Conservation (phyloP, 768 basidiomycete genomes). For the Suillus clintonianus region DNA sequence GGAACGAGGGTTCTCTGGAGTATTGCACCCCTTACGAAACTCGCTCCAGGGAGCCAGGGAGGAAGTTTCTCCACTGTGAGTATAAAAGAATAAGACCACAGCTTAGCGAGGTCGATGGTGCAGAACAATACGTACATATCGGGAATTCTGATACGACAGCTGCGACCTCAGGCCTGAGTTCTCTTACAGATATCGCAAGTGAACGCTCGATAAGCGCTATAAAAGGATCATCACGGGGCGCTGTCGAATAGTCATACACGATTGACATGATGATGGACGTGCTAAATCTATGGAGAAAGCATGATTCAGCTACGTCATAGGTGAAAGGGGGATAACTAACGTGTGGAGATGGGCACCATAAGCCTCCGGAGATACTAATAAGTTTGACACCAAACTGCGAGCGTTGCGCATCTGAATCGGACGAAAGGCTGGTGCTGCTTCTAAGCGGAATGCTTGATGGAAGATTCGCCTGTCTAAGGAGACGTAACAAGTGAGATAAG, state of each 20-base stretch:
- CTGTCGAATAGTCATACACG: slow-evolving; percentile 24
- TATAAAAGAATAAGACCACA: not conserved
- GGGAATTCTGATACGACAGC: slow-evolving; percentile 18
- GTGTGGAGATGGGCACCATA: slow-evolving; percentile 23
- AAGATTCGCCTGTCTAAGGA: slow-evolving; percentile 27
- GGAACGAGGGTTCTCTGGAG: slow-evolving; percentile 9
- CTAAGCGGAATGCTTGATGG: slow-evolving; percentile 37
- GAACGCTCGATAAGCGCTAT: slow-evolving; percentile 17
- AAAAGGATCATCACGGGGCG: slow-evolving; percentile 20
- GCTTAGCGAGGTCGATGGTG: not conserved
- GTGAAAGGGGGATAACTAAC: slow-evolving; percentile 8
- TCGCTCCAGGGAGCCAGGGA: slow-evolving; percentile 24
- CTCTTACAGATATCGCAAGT: slow-evolving; percentile 9
- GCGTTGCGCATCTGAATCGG: slow-evolving; percentile 36
- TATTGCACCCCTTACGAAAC: slow-evolving; percentile 16
- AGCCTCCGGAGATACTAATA: slow-evolving; percentile 25
- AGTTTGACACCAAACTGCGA: slow-evolving; percentile 27
- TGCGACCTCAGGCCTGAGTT: slow-evolving; percentile 16
- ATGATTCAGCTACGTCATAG: not conserved
- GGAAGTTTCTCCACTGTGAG: slow-evolving; percentile 19
- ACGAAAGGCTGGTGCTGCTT: slow-evolving; percentile 27
- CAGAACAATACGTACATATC: slow-evolving; percentile 14
- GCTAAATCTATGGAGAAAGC: slow-evolving; percentile 14
- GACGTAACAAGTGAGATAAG: not conserved
- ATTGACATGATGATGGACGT: slow-evolving; percentile 23